Base-by-base conservation (phyloP, 2,329 filamentous ascomycete genomes). In the Macrophomina tecta region DNA sequence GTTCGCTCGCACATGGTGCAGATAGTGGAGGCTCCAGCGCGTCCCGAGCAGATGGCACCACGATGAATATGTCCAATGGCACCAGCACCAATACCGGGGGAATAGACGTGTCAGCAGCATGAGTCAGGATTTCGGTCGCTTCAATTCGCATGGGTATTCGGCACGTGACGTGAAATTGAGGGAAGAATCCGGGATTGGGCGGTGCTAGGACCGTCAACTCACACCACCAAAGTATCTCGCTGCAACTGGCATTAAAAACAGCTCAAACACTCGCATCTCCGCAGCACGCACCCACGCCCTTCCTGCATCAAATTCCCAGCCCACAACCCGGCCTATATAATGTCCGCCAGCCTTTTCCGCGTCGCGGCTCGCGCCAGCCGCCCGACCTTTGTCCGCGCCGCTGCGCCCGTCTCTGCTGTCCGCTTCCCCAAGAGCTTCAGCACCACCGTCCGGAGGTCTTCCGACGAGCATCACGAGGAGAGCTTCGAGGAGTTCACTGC, bases 401-500 rank as follows among this genome's bases (percentile, higher is more conserved):
- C 85, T 79, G 81, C 81, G 77, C 83, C 82, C 83, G 86, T 66
- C 52, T 36, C 67, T 67, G 68, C 64, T 65, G 64, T 62, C 32
- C 66, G 66, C 65, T 45, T 64, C 61, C 30, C 45, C 67, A 70
- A 73, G 65, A 61, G 75, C 70, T 85, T 87, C 75, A 85, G 85
- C 74, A 85, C 84, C 75, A 82, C 82, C 72, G 83, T 77, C 65
- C 72, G 73, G 70, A 75, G 64, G 75, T 76, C 68, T 28, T 60
- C 63, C 70, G 76, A 72, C 69, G 83, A 86, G 70, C 92, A 97
- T 82, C 88, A 90, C 78, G 95, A 99, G 83, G 95, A 99, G 89
- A 97, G 91, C 77, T 99, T 97, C 76, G 95, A 99, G 86, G 94
- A 98, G 86, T 99, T 99, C 84, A 93, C 92, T 83, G 91, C 93